Conservation (phyloP, 306 rosid genomes). For the Vicia villosa region DNA sequence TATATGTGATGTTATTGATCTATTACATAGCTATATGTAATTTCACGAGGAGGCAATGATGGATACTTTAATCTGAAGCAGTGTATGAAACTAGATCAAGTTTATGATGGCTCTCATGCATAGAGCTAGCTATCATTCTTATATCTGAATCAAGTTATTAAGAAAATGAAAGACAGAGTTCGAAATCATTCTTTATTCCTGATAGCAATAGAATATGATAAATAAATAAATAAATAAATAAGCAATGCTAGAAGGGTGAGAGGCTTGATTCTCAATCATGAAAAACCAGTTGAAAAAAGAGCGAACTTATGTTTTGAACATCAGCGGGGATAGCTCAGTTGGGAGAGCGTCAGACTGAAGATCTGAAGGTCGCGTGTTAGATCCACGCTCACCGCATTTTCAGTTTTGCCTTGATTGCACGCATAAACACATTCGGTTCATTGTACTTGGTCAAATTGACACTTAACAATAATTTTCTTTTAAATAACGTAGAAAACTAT, state of each 20-base stretch:
- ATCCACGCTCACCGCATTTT: slow-evolving; percentile 45
- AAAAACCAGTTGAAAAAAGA: no score
- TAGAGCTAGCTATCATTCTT: slow-evolving; percentile 4
- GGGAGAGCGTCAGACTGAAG: slow-evolving; percentile 54
- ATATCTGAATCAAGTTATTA: neutral
- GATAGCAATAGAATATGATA: neutral
- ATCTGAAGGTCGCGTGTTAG: slow-evolving; percentile 51
- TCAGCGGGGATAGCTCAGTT: slow-evolving; percentile 50
- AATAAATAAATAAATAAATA: neutral
- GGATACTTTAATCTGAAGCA: slow-evolving; percentile 37
- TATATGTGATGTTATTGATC: slow-evolving; percentile 6
- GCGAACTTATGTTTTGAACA: no score
- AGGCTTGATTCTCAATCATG: no score
- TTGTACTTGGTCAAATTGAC: no score
- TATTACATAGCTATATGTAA: slow-evolving; percentile 1
- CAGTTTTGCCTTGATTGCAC: no score
- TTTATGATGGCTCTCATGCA: slow-evolving; percentile 1
- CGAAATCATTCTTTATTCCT: neutral
- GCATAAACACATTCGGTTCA: no score
- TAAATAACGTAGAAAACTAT: no score
- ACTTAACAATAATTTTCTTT: no score
- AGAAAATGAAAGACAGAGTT: slow-evolving; percentile 1
- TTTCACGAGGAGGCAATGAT: slow-evolving; percentile 34
- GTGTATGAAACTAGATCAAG: neutral
- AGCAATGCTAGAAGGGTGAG: neutral